Evolutionary conservation across 2,329 filamentous ascomycete genomes (phyloP).

Genomic region (Diaporthe humulicola): DNA sequence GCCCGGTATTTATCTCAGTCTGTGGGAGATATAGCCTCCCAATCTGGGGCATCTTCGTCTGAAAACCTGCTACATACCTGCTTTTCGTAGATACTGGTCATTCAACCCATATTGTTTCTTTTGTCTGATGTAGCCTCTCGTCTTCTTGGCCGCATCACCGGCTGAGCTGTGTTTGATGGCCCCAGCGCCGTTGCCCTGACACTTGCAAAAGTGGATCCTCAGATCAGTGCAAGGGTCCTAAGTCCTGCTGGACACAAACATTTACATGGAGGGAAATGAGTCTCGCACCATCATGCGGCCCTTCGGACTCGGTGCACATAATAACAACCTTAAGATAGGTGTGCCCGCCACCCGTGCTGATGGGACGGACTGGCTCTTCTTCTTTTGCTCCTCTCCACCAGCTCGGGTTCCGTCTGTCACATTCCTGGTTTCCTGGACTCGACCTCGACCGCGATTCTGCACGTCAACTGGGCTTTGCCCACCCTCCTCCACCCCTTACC

Average conservation of each 20-base stretch:
- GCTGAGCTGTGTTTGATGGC: slow-evolving; percentile 13
- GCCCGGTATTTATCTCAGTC: background rate
- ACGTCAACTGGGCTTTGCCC: slow-evolving; percentile 33
- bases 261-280: slow-evolving; percentile 36
- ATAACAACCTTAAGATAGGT: slow-evolving; percentile 2
- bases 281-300: slow-evolving; percentile 37
- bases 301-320: background rate
- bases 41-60: background rate
- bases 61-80: background rate
- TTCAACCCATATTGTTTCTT: background rate
- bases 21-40: background rate
- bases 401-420: slow-evolving; percentile 21
- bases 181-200: slow-evolving; percentile 36
- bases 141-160: slow-evolving; percentile 12
- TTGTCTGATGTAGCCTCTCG: background rate
- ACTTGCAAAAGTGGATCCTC: slow-evolving; percentile 35
- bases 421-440: slow-evolving; percentile 19
- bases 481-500: slow-evolving; percentile 35
- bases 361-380: slow-evolving; percentile 13
- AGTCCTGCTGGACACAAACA: slow-evolving; percentile 19
- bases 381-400: slow-evolving; percentile 8
- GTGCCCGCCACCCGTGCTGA: background rate
- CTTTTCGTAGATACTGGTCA: too few relatives aligned
- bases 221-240: slow-evolving; percentile 29
- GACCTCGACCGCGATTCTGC: slow-evolving; percentile 34